Conservation (phyloP, 371 early-diverging fungal genomes). For the Syncephalis plumigaleata region DNA sequence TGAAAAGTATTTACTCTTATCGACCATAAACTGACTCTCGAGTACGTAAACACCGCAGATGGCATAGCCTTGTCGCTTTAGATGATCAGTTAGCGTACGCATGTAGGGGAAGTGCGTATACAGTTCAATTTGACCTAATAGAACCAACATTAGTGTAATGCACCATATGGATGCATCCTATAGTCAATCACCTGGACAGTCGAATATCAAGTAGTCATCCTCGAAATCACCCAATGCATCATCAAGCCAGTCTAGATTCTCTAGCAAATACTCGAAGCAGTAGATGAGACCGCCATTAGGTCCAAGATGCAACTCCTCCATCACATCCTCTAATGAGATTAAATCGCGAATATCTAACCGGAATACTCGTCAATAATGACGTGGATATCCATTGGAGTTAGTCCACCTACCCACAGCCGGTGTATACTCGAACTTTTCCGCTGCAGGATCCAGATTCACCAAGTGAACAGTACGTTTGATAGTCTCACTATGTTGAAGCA, state of each 20-base stretch:
- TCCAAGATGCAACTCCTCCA: slow-evolving; percentile 94
- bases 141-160: slow-evolving; percentile 1
- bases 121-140: slow-evolving; percentile 83
- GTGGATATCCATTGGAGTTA: not conserved
- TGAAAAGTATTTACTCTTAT: slow-evolving; percentile 86
- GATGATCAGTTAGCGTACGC: slow-evolving; percentile 51
- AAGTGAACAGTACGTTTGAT: slow-evolving; percentile 71
- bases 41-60: slow-evolving; percentile 87
- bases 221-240: slow-evolving; percentile 79
- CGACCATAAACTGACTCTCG: slow-evolving; percentile 88
- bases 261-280: slow-evolving; percentile 71
- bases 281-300: slow-evolving; percentile 98
- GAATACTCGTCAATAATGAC: not conserved
- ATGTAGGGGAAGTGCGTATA: slow-evolving; percentile 98
- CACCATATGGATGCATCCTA: not conserved
- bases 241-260: slow-evolving; percentile 94
- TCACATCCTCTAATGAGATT: slow-evolving; percentile 93
- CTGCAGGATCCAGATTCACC: slow-evolving; percentile 98
- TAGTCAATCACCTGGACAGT: slow-evolving; percentile 74
- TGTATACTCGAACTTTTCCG: slow-evolving; percentile 81
- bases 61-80: slow-evolving; percentile 47
- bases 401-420: slow-evolving; percentile 50
- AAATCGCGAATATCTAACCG: slow-evolving; percentile 89
- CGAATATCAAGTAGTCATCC: slow-evolving; percentile 93
- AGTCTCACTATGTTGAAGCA: slow-evolving; percentile 78